Base-by-base conservation (phyloP, 2,329 filamentous ascomycete species). In the Cladosporium sp. region DNA sequence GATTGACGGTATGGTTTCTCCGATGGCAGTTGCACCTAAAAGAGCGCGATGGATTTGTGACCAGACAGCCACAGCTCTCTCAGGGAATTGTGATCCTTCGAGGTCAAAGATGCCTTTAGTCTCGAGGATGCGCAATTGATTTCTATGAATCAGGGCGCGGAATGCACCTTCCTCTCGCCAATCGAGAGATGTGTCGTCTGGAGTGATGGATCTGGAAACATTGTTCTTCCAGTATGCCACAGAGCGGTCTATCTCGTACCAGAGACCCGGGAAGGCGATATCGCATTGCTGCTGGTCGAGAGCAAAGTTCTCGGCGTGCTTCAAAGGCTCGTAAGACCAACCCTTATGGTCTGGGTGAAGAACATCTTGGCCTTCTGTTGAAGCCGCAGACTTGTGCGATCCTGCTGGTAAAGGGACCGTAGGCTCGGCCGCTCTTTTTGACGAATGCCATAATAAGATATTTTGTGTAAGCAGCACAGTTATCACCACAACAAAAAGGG, bases 41-140 rank as follows among this genome's bases (percentile, higher is more conserved):
- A 55, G 34, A 3, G 79, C 77, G n/a, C 77, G 76, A 57, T 80
- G 70, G n/a, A 81, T 68, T 5, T 77, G 71, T 57, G 76, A 71
- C 12, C 80, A 67, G 0, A 75, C 77, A 3, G 76, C 76, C 24
- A 69, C 24, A 3, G 61, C 55, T 15, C 67, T 60, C 15, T 61
- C 52, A 3, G 62, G 58, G 36, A 65, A 64, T 19, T 55, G 52
- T 28, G 52, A 55, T 9, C 34, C 52, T 37, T 62, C 65, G 40
- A 62, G 66, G 45, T 67, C 64, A 2, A 64, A 66, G 35, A 66
- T 61, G 47, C 51, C 66, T 56, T 56, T 63, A 12, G 67, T 58
- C 32, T 67, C 62, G 9, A 67, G 52, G 22, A 68, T 63, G 35
- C 68, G 65, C 7, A 69, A 59, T 47, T 69, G 64, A 44, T 70